These are phyloP conservation scores for Mortierella sp. DNA, from an alignment of 371 early-diverging fungal genomes.

Conservation along the genomic window DNA sequence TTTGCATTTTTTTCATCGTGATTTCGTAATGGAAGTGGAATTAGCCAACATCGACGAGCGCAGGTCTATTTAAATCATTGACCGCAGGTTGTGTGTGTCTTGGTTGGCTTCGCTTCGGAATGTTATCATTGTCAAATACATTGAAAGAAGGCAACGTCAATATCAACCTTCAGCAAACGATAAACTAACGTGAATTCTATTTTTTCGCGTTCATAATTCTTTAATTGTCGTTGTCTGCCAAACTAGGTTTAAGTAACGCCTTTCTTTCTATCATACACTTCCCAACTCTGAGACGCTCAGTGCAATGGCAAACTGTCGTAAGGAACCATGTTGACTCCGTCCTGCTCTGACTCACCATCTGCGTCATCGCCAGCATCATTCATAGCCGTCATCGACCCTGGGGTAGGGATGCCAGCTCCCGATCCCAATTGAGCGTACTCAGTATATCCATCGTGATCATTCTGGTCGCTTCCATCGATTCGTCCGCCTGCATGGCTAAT, in stretches of 20 bases:
- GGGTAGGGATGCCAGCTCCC: constrained; percentile 39
- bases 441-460: neutral
- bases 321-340: constrained; percentile 28
- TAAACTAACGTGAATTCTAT: too few relatives aligned
- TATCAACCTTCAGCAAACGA: neutral
- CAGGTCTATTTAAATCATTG: too few relatives aligned
- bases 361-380: constrained; percentile 6
- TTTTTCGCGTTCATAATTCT: neutral
- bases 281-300: neutral
- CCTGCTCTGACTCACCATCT: constrained; percentile 27
- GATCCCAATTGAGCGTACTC: neutral
- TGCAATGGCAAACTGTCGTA: neutral
- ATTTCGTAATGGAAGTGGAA: too few relatives aligned
- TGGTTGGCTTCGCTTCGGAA: too few relatives aligned
- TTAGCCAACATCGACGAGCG: too few relatives aligned
- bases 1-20: too few relatives aligned
- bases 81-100: too few relatives aligned
- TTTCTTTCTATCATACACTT: neutral
- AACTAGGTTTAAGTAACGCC: neutral
- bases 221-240: neutral
- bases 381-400: constrained; percentile 19
- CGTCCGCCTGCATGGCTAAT: constrained; percentile 39
- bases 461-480: constrained; percentile 27
- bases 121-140: too few relatives aligned
- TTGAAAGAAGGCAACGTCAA: too few relatives aligned